These are phyloP conservation scores for Candida incommunis DNA, from an alignment of 805 yeast genomes.

Conservation along the genomic window DNA sequence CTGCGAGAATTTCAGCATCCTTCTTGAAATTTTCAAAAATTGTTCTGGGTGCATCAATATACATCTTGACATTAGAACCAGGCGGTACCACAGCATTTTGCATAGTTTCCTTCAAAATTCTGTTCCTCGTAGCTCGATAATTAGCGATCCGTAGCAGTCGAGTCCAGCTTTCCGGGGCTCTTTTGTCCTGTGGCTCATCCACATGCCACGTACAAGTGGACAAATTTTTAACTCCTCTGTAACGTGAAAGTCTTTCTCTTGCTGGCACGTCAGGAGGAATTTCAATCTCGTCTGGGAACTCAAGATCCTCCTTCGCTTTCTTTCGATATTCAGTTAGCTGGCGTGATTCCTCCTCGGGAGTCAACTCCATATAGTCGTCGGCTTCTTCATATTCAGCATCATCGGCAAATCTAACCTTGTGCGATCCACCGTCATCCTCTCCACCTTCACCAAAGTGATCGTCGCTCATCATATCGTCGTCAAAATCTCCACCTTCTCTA, in stretches of 20 bases:
- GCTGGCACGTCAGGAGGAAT: constrained; percentile 64
- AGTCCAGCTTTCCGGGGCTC: constrained; percentile 66
- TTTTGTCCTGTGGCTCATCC: constrained; percentile 57
- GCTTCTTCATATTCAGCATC: constrained; percentile 17
- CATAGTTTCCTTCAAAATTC: constrained; percentile 44
- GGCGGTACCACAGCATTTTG: constrained; percentile 31
- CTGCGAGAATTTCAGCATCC: constrained; percentile 24
- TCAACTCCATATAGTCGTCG: constrained; percentile 43
- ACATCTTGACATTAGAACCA: constrained; percentile 53
- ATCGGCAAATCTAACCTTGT: constrained; percentile 18
- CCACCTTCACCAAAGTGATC: constrained; percentile 16
- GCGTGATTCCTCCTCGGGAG: constrained; percentile 70
- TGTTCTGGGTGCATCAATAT: constrained; percentile 31
- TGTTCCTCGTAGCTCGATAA: constrained; percentile 62
- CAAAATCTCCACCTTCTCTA: constrained; percentile 16
- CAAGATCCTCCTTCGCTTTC: constrained; percentile 67
- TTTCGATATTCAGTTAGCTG: constrained; percentile 59
- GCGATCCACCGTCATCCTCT: constrained; percentile 2
- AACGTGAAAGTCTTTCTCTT: constrained; percentile 56
- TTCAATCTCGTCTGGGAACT: constrained; percentile 93
- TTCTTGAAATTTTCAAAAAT: constrained; percentile 34
- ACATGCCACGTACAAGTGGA: constrained; percentile 76
- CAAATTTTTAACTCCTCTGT: constrained; percentile 77
- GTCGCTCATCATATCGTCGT: constrained; percentile 11
- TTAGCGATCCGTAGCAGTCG: constrained; percentile 61